A percentile compares a stretch with the other conserved stretches of the same genome.
Conservation (phyloP, 345 rosid species). For the Dimocarpus longan region DNA sequence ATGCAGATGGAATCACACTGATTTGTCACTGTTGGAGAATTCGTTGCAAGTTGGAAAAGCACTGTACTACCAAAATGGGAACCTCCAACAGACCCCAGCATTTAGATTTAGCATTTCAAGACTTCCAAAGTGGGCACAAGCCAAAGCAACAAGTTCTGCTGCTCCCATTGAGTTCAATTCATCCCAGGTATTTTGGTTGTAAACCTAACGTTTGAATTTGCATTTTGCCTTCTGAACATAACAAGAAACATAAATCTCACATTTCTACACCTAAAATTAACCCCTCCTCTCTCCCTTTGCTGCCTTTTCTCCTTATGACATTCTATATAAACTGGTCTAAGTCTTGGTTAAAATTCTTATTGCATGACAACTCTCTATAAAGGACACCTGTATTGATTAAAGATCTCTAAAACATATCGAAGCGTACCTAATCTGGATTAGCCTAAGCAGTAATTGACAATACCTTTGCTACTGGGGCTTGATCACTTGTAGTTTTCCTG, state of each 20-base stretch:
- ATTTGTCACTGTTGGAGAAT: constrained; percentile 27
- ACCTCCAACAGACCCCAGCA: constrained; percentile 51
- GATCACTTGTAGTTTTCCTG: not conserved
- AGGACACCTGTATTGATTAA: not conserved
- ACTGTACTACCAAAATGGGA: constrained; percentile 29
- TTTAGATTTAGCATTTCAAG: constrained; percentile 78
- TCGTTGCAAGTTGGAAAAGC: constrained; percentile 24
- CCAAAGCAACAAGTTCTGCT: constrained; percentile 47
- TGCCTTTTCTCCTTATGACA: not conserved
- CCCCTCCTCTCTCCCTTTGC: not conserved
- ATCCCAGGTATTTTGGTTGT: constrained; percentile 51
- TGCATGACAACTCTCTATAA: not conserved
- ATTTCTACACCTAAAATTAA: not conserved
- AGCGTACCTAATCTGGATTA: not conserved
- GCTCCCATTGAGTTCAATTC: constrained; percentile 35
- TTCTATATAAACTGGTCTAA: too few species aligned
- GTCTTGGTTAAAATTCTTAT: not conserved
- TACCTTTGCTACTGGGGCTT: not conserved
- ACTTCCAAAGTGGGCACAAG: constrained; percentile 90
- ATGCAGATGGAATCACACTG: constrained; percentile 26
- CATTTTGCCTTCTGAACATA: constrained; percentile 14
- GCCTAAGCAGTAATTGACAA: not conserved
- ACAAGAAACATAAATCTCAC: not conserved
- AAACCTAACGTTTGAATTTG: constrained; percentile 10
- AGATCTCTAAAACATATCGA: not conserved